Evolutionary conservation across 2,329 filamentous ascomycete species (phyloP).

Genomic region (Beauveria asiatica): DNA sequence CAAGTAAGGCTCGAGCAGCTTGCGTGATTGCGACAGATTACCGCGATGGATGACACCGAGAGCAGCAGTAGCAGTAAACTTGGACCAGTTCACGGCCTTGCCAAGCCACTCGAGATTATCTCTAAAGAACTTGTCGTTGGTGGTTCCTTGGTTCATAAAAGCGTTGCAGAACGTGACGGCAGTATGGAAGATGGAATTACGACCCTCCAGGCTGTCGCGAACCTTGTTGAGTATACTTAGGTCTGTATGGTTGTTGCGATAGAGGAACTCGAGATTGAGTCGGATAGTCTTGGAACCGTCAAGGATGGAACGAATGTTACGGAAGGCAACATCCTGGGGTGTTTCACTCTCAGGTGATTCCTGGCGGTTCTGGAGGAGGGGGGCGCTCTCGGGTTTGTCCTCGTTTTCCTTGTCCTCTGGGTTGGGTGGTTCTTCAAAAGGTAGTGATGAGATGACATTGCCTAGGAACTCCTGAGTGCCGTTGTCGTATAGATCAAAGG

Average conservation of each 20-base stretch:
- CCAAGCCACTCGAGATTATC: slow-evolving; percentile 97
- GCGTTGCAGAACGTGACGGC: slow-evolving; percentile 96
- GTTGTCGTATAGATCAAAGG: slow-evolving; percentile 97
- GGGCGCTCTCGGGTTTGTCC: slow-evolving; percentile 36
- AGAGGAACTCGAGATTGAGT: slow-evolving; percentile 92
- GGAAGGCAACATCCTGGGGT: slow-evolving; percentile 46
- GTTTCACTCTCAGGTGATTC: slow-evolving; percentile 47
- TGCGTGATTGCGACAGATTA: slow-evolving; percentile 86
- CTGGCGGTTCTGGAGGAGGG: slow-evolving; percentile 41
- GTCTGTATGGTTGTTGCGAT: slow-evolving; percentile 90
- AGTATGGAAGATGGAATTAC: slow-evolving; percentile 97
- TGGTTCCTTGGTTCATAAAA: slow-evolving; percentile 98
- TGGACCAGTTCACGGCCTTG: slow-evolving; percentile 99
- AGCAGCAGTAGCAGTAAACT: slow-evolving; percentile 94
- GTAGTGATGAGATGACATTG: slow-evolving; percentile 77
- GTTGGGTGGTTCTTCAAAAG: slow-evolving; percentile 41
- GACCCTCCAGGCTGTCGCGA: slow-evolving; percentile 85
- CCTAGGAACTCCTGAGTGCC: slow-evolving; percentile 93
- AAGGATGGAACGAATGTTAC: slow-evolving; percentile 60
- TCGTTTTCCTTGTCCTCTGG: slow-evolving; percentile 36
- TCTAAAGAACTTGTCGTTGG: slow-evolving; percentile 96
- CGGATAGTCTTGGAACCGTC: slow-evolving; percentile 90
- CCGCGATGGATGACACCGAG: slow-evolving; percentile 94
- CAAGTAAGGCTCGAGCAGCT: slow-evolving; percentile 89
- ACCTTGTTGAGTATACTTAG: slow-evolving; percentile 91